Conservation (phyloP, 306 rosid genomes). For the Lathyrus aphaca region DNA sequence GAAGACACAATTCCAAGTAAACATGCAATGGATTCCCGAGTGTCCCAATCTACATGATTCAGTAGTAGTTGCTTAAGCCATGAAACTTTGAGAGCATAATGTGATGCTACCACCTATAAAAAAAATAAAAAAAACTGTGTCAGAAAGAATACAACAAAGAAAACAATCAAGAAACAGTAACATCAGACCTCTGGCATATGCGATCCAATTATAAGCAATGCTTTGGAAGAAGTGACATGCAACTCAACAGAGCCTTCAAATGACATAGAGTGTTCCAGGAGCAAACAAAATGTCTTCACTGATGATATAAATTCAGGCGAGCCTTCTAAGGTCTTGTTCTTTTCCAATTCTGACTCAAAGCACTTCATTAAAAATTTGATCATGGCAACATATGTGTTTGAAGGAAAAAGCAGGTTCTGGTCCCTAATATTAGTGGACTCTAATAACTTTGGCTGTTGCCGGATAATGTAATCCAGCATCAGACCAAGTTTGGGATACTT, state of each 20-base stretch:
- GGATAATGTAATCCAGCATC: slow-evolving; percentile 77
- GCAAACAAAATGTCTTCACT: slow-evolving; percentile 66
- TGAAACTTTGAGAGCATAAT: slow-evolving; percentile 63
- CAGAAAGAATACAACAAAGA: slow-evolving; percentile 37
- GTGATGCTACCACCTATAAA: slow-evolving; percentile 75
- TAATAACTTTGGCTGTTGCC: slow-evolving; percentile 74
- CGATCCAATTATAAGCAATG: slow-evolving; percentile 74
- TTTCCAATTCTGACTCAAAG: slow-evolving; percentile 72
- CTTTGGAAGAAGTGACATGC: slow-evolving; percentile 85
- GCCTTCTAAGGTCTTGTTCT: slow-evolving; percentile 47
- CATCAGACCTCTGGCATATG: slow-evolving; percentile 75
- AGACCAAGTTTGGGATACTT: slow-evolving; percentile 69
- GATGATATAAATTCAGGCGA: slow-evolving; percentile 58
- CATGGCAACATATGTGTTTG: slow-evolving; percentile 72
- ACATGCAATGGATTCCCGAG: slow-evolving; percentile 92
- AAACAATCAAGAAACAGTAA: slow-evolving; percentile 39
- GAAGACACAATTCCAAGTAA: slow-evolving; percentile 92
- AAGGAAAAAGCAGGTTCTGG: slow-evolving; percentile 72
- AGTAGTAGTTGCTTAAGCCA: slow-evolving; percentile 82
- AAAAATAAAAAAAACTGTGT: slow-evolving; percentile 48
- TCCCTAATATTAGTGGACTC: slow-evolving; percentile 70
- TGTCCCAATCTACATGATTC: slow-evolving; percentile 81
- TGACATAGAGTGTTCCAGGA: slow-evolving; percentile 88
- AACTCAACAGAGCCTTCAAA: slow-evolving; percentile 87
- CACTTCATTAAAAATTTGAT: slow-evolving; percentile 78